A percentile compares a stretch with the other conserved stretches of the same genome.
Evolutionary conservation across 148 eudicot genomes (phyloP).

Genomic region (Selenicereus undatus): DNA sequence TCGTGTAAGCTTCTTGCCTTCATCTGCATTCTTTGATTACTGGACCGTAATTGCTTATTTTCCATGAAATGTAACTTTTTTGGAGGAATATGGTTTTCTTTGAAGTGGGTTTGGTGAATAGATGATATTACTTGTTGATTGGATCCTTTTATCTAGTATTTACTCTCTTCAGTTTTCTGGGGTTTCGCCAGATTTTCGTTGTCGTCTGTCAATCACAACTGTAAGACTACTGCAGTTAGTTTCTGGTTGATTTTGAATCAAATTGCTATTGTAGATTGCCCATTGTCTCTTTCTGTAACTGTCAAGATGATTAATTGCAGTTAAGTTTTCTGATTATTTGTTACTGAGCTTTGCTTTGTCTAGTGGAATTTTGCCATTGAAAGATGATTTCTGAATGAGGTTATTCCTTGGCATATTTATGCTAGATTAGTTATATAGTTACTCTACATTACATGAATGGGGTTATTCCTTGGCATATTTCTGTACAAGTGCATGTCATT

Average conservation of each 20-base stretch:
- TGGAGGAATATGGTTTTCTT: neutral
- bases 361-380: neutral
- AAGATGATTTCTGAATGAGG: neutral
- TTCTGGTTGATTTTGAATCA: too few relatives aligned
- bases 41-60: neutral
- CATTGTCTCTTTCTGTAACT: too few relatives aligned
- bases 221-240: neutral
- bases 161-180: neutral
- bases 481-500: conserved; percentile 11
- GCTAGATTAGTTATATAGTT: neutral
- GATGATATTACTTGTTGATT: neutral
- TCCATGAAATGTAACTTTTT: too few relatives aligned
- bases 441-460: too few relatives aligned
- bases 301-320: too few relatives aligned
- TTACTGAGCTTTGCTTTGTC: neutral
- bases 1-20: conserved; percentile 38
- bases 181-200: neutral
- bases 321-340: too few relatives aligned
- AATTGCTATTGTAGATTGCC: too few relatives aligned
- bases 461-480: too few relatives aligned
- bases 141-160: neutral
- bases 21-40: neutral
- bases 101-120: neutral
- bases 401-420: neutral
- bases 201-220: too few relatives aligned